phyloP scores from a whole-genome alignment of 2,329 filamentous ascomycete species.

The Clarireedia homoeocarpa region DNA sequence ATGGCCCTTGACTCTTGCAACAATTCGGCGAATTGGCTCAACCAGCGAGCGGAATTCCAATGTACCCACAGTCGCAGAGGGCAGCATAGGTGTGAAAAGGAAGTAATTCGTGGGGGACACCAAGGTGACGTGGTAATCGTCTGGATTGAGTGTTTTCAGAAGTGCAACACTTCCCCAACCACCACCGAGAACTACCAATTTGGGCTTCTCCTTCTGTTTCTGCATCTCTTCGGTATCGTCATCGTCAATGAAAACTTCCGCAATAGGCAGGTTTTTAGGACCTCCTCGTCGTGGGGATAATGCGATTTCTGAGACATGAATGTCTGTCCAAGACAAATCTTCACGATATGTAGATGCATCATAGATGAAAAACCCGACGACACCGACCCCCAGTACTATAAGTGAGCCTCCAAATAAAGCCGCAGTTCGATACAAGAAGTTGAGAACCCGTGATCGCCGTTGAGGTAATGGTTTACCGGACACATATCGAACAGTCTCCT shows the following conservation, averaged over 20 bases:
- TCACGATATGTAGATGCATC: slow-evolving; percentile 87
- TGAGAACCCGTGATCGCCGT: slow-evolving; percentile 39
- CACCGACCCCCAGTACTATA: slow-evolving; percentile 56
- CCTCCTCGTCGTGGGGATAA: slow-evolving; percentile 75
- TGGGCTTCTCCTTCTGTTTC: slow-evolving; percentile 77
- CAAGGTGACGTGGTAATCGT: slow-evolving; percentile 92
- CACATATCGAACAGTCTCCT: slow-evolving; percentile 26
- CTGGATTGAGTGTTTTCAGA: slow-evolving; percentile 80
- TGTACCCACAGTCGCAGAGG: slow-evolving; percentile 92
- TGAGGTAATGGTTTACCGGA: slow-evolving; percentile 48
- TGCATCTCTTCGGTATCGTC: slow-evolving; percentile 67
- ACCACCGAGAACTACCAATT: slow-evolving; percentile 83
- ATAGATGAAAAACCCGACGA: slow-evolving; percentile 86
- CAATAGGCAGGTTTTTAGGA: slow-evolving; percentile 90
- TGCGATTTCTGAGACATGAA: slow-evolving; percentile 77
- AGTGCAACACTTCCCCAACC: slow-evolving; percentile 93
- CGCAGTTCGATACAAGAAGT: slow-evolving; percentile 61
- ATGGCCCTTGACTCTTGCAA: slow-evolving; percentile 71
- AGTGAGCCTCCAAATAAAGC: slow-evolving; percentile 70
- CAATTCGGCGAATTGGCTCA: slow-evolving; percentile 83
- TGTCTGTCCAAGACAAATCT: slow-evolving; percentile 56
- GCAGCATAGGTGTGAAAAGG: slow-evolving; percentile 95
- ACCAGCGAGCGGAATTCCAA: slow-evolving; percentile 85
- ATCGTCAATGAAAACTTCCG: slow-evolving; percentile 81
- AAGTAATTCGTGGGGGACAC: slow-evolving; percentile 96